Base-by-base conservation (phyloP, 345 rosid species). In the Boechera retrofracta region DNA sequence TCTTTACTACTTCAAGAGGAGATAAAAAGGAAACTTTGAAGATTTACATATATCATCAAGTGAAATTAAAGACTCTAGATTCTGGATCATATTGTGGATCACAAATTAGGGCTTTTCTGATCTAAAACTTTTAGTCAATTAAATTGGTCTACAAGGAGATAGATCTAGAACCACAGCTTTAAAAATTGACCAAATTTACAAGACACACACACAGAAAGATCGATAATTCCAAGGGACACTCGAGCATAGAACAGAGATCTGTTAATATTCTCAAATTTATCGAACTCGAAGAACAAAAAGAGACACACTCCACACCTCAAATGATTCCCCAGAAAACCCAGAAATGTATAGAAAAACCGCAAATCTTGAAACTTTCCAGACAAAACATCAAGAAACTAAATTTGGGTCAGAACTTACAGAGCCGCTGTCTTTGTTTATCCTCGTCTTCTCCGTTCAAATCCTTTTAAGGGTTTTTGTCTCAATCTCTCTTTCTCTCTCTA, bases 381-480 rank as follows among this genome's bases (percentile, higher is more conserved):
- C 53, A 48, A 48, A n/a, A 45, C 16, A 45, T 24, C n/a, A 42
- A 70, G n/a, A 7, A 41, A 39, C 39, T 4, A 35, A 52, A 62
- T 4, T 32, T 10, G 57, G n/a, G 58, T 16, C 32, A 21, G 10
- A 60, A 69, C 77, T 66, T 78, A 66, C 77, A 69, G 15, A 52
- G 29, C 10, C 10, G 7, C 10, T 52, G n/a, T 61, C 6, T 64
- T 3, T 38, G 69, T 21, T 38, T 10, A 38, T 72, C 62, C 60
- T 72, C 77, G 68, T 72, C 77, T 67, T 59, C 74, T 67, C 64
- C 81, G 73, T 66, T 52, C 11, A 49, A 49, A 12, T 15, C 13
- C 13, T 58, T 49, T 64, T 32, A 18, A 21, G 73, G 72, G 73
- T 15, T 65, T 69, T n/a, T 45, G 2, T 49, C 21, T 74, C 31